A percentile compares a stretch with the other conserved stretches of the same genome.
Conservation (phyloP, 2,329 filamentous ascomycete genomes). For the Tolypocladium nubicola region DNA sequence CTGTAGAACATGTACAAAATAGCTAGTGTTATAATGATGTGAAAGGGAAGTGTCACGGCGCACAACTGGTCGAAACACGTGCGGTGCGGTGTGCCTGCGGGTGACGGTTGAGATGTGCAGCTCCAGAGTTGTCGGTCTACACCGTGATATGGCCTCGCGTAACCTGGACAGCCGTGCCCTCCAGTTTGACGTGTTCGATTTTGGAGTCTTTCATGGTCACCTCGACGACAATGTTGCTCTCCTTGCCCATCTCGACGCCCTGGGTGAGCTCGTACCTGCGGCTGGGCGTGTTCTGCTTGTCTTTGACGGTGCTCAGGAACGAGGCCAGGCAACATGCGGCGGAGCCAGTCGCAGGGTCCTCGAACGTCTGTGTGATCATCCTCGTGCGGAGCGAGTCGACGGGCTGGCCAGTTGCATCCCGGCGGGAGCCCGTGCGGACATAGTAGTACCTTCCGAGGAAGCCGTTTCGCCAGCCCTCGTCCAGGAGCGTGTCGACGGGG, state of each 20-base stretch:
- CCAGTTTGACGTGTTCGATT: constrained; percentile 20
- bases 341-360: constrained; percentile 54
- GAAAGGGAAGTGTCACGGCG: constrained; percentile 8
- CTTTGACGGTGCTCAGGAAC: constrained; percentile 39
- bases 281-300: constrained; percentile 16
- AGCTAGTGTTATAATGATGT: constrained; percentile 14
- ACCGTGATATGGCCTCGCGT: constrained; percentile 21
- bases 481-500: constrained; percentile 25
- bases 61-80: constrained; percentile 2
- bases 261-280: constrained; percentile 45
- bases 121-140: background rate
- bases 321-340: constrained; percentile 46
- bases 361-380: constrained; percentile 42
- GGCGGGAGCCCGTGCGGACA: constrained; percentile 27
- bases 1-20: constrained; percentile 26
- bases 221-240: constrained; percentile 40
- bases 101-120: background rate
- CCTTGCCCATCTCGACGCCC: constrained; percentile 57
- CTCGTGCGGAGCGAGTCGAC: constrained; percentile 39
- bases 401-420: constrained; percentile 14
- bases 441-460: constrained; percentile 51
- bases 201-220: constrained; percentile 21
- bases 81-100: background rate
- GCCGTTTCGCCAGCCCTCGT: constrained; percentile 43
- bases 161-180: constrained; percentile 22